Evolutionary conservation across 495 filamentous ascomycete genomes (phyloP).

Genomic region (Annulohypoxylon nitens): DNA sequence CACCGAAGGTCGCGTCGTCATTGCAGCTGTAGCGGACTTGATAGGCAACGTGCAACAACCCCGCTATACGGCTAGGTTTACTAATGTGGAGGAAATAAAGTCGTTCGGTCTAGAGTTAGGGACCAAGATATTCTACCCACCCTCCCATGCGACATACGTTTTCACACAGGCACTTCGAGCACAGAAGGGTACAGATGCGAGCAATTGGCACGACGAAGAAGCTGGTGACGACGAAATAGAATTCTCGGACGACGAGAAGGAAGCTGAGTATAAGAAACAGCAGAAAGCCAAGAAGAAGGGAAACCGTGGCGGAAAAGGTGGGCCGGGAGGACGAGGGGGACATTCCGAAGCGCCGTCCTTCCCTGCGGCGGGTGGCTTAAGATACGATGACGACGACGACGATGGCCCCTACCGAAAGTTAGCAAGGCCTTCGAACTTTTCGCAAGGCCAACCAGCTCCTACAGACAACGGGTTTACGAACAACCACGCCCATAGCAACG

Average conservation of each 20-base stretch:
- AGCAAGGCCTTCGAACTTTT: conserved; percentile 70
- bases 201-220: conserved; percentile 94
- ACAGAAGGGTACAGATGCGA: conserved; percentile 89
- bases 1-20: conserved; percentile 76
- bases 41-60: conserved; percentile 86
- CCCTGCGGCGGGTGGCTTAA: conserved; percentile 48
- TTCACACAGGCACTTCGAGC: conserved; percentile 84
- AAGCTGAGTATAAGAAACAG: conserved; percentile 79
- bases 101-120: conserved; percentile 73
- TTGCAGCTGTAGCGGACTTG: conserved; percentile 85
- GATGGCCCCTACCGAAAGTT: conserved; percentile 78
- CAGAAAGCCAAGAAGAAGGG: conserved; percentile 72
- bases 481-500: conserved; percentile 47
- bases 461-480: conserved; percentile 48
- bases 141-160: conserved; percentile 78
- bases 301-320: conserved; percentile 53
- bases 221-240: conserved; percentile 86
- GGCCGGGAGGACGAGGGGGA: conserved; percentile 50
- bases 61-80: conserved; percentile 81
- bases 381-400: conserved; percentile 72
- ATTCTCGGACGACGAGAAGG: conserved; percentile 96
- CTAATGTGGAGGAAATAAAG: conserved; percentile 72
- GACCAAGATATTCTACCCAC: conserved; percentile 81
- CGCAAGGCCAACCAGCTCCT: conserved; percentile 50
- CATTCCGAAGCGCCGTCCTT: conserved; percentile 55